phyloP scores from a whole-genome alignment of 1,284 basidiomycete species.

The Erythrobasidium hasegawianum region DNA sequence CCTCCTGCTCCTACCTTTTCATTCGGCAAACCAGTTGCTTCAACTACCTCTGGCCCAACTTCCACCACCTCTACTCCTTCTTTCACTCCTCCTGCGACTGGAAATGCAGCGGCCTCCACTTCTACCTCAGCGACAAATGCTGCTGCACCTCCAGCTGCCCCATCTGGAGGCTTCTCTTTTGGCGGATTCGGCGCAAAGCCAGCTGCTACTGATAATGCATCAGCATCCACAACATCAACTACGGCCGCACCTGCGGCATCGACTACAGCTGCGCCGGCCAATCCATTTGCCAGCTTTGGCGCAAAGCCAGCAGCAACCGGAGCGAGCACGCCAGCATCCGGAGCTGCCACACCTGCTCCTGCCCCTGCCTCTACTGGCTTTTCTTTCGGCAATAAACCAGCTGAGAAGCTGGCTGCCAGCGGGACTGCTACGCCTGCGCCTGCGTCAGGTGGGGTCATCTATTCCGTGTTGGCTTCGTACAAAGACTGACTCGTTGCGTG shows the following conservation, averaged over 20 bases:
- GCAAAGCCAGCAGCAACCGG: constrained; percentile 35
- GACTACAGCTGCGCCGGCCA: constrained; percentile 27
- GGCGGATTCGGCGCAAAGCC: constrained; percentile 19
- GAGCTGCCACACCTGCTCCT: constrained; percentile 37
- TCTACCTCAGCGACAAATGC: no score
- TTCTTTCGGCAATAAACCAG: constrained; percentile 36
- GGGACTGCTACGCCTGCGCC: constrained; percentile 16
- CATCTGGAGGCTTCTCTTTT: constrained; percentile 36
- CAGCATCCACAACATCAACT: no score
- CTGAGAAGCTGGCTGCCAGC: constrained; percentile 34
- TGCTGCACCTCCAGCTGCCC: background rate
- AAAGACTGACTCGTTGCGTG: constrained; percentile 9
- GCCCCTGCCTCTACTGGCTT: constrained; percentile 38
- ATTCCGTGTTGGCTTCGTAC: background rate
- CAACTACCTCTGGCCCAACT: constrained; percentile 27
- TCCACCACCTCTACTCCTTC: constrained; percentile 20
- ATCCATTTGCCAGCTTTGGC: constrained; percentile 39
- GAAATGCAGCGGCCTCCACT: constrained; percentile 47
- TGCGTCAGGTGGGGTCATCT: background rate
- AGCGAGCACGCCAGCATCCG: background rate
- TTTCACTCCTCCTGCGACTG: constrained; percentile 3
- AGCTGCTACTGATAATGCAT: background rate
- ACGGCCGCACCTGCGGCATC: background rate
- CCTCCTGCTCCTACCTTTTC: constrained; percentile 19
- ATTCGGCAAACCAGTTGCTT: constrained; percentile 34